Percentiles rank a stretch among this genome's conserved stretches.
phyloP scores from a whole-genome alignment of 2,329 filamentous ascomycete species.

The Hirsutella minnesotensis region DNA sequence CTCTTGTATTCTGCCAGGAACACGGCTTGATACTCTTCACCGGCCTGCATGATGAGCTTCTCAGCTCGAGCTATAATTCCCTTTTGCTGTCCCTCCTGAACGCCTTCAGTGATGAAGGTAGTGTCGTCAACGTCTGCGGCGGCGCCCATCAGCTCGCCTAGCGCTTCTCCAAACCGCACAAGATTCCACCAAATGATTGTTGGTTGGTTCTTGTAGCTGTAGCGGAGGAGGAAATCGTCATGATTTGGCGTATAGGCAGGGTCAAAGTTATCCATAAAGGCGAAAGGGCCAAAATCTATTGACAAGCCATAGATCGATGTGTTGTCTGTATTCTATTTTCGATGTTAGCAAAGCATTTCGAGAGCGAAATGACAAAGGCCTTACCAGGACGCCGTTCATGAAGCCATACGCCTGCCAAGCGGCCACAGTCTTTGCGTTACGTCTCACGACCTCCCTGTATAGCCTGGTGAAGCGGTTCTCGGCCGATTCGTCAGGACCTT shows the following conservation, averaged over 20 bases:
- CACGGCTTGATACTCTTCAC: slow-evolving; percentile 78
- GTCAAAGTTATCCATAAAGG: slow-evolving; percentile 96
- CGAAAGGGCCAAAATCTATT: slow-evolving; percentile 93
- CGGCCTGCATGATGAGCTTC: slow-evolving; percentile 64
- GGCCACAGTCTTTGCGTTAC: slow-evolving; percentile 81
- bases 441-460: slow-evolving; percentile 75
- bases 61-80: slow-evolving; percentile 72
- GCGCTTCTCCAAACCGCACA: slow-evolving; percentile 74
- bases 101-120: slow-evolving; percentile 60
- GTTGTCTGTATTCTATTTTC: slow-evolving; percentile 72
- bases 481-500: slow-evolving; percentile 55
- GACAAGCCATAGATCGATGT: slow-evolving; percentile 82
- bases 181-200: slow-evolving; percentile 99
- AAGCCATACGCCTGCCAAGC: slow-evolving; percentile 98
- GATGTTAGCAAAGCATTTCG: slow-evolving; percentile 8
- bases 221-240: slow-evolving; percentile 78
- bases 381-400: slow-evolving; percentile 80
- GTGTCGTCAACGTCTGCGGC: slow-evolving; percentile 60
- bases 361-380: neutral
- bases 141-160: slow-evolving; percentile 80
- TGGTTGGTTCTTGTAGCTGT: slow-evolving; percentile 88
- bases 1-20: slow-evolving; percentile 85
- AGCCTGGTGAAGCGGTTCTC: slow-evolving; percentile 82
- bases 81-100: slow-evolving; percentile 48
- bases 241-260: slow-evolving; percentile 93